Evolutionary conservation across 2,329 filamentous ascomycete genomes (phyloP), one percentile per base, ranked within the genome.

Genomic region (Cercospora canescens): DNA sequence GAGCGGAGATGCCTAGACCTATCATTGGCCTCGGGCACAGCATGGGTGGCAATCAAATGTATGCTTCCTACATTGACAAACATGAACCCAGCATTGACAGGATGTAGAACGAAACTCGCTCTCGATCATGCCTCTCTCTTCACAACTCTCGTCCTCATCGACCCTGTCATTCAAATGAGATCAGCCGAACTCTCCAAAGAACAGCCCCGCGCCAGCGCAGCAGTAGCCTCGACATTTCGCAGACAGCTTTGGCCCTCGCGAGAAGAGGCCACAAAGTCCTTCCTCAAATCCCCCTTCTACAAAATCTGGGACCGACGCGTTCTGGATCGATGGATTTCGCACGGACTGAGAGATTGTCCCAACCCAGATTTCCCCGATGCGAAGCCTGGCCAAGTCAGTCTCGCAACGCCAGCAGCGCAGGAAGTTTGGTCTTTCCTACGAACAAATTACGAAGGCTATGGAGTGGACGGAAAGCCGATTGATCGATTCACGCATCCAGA

Each of bases 21-120:
- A 83, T 97, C 24, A 80, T 97, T 68, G 94, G 92, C 63, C 79
- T 97, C 28, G 94, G 93, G 16, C 94, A 98, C 80, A 96, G 92
- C 72, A 94, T 96, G 83, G 94, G 94, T 72, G 93, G 86, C 70
- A 87, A 87, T 75, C 87, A 91, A 66, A 84, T 97, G 76, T 62
- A 37, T 1, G 54, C 52, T 24, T 32, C 28, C 39, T 4, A 34
- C 12, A 24, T 28, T 50, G 12, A 41, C n/a, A 34, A 5, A n/a
- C 16, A 54, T 18, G 35, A 11, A 35, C 8, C 14, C 6, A 48
- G 35, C 34, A 76, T 32, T 62, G 24, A 62, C 45, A 35, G n/a
- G 16, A 37, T 35, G 12, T 28, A 62, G 60, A 16, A 84, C 86
- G 58, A 88, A 92, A 71, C 83, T 94, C 16, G 83, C 91, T 5